These are phyloP conservation scores for Dendrostoma leiphaemia DNA, from an alignment of 2,329 filamentous ascomycete genomes.

Conservation along the genomic window DNA sequence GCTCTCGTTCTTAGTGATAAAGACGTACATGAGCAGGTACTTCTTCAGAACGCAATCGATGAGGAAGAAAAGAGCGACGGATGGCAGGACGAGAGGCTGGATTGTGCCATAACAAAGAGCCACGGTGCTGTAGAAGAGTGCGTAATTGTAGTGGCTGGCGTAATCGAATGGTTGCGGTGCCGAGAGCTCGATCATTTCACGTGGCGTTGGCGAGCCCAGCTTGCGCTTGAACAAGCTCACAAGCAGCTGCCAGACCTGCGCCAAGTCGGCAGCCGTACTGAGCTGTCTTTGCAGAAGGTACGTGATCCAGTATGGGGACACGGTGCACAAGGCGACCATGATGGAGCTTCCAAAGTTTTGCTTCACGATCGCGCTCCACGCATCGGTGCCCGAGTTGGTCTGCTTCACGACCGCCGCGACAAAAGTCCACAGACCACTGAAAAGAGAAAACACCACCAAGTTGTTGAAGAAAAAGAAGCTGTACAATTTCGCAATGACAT, in stretches of 20 bases:
- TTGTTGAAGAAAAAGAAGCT: constrained; percentile 99
- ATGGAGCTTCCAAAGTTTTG: constrained; percentile 61
- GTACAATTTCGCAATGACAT: constrained; percentile 88
- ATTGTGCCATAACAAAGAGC: constrained; percentile 80
- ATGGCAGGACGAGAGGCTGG: constrained; percentile 82
- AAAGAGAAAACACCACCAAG: constrained; percentile 87
- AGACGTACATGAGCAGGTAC: constrained; percentile 90
- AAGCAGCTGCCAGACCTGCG: constrained; percentile 80
- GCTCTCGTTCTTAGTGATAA: constrained; percentile 94
- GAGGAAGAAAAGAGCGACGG: constrained; percentile 84
- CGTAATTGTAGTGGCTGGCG: constrained; percentile 97
- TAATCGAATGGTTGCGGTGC: constrained; percentile 93
- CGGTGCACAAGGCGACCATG: constrained; percentile 73
- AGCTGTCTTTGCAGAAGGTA: constrained; percentile 92
- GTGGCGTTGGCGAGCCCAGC: constrained; percentile 82
- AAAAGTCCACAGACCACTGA: constrained; percentile 78
- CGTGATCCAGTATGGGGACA: constrained; percentile 91
- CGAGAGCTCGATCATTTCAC: constrained; percentile 88
- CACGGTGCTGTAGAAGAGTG: constrained; percentile 90
- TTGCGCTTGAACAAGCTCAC: constrained; percentile 82
- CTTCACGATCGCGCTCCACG: constrained; percentile 67
- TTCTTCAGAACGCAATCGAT: constrained; percentile 92
- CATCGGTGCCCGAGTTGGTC: constrained; percentile 54
- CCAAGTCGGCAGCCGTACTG: constrained; percentile 90
- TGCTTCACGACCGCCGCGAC: constrained; percentile 62